These are phyloP conservation scores for Blyttiomyces sp. DNA, from an alignment of 371 early-diverging fungal genomes.

Conservation along the genomic window DNA sequence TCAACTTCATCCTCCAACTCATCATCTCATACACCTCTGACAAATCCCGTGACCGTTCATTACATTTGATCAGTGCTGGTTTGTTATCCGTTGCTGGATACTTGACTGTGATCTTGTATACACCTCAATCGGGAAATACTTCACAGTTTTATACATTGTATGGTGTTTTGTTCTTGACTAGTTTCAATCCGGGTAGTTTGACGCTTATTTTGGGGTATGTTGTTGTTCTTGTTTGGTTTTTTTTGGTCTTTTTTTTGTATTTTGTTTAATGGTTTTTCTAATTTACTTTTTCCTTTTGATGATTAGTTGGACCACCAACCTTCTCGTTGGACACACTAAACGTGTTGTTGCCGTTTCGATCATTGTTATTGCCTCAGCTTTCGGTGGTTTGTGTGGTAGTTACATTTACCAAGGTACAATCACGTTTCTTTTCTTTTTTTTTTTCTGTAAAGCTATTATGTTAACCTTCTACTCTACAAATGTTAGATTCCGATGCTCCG, in stretches of 20 bases:
- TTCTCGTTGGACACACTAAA: conserved; percentile 22
- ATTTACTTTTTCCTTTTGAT: no score
- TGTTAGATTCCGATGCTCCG: background rate
- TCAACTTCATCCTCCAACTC: conserved; percentile 22
- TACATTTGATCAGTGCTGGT: conserved; percentile 5
- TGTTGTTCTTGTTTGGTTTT: no score
- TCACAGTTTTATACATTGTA: background rate
- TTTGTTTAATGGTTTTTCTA: no score
- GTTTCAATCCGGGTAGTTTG: conserved; percentile 23
- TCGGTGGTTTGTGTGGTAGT: conserved; percentile 16
- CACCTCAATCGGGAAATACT: background rate
- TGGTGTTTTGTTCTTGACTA: conserved; percentile 19
- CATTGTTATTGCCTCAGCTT: conserved; percentile 16
- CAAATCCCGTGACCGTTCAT: conserved; percentile 5
- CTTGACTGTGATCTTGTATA: conserved; percentile 8
- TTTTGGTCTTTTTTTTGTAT: no score
- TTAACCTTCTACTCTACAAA: no score
- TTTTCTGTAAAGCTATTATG: no score
- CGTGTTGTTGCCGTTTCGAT: conserved; percentile 15
- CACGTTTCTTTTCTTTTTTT: no score
- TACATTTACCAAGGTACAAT: conserved; percentile 17
- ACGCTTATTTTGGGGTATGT: conserved; percentile 18
- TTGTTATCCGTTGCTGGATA: conserved; percentile 16
- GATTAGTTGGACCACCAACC: conserved; percentile 20
- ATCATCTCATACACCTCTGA: conserved; percentile 16